Evolutionary conservation across 352 stramenopile species (phyloP), one percentile per base, ranked within the genome.

Genomic region (Globisporangium cystogenes): DNA sequence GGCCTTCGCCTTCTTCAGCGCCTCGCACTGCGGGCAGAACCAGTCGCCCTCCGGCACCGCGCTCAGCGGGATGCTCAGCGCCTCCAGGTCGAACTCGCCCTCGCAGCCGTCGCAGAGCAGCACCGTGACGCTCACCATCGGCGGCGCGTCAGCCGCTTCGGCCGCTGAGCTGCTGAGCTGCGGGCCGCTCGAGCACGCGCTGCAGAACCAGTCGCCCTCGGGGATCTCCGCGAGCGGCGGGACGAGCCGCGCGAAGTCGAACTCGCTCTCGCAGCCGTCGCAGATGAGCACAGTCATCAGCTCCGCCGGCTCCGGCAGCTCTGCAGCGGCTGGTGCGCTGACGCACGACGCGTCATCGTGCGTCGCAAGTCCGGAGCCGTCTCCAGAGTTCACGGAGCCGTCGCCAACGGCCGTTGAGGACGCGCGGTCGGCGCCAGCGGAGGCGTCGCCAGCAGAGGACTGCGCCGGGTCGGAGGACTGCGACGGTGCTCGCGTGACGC

Each of bases 71-170:
- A 76, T 74, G 48, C 66, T 54, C 37, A 91, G 65, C 23, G 63
- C 55, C 26, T 57, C 53, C 20, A 79, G 59, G 27, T 88, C 78
- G 45, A 79, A 86, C 31, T 87, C 77, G 37, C 69, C 68, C 40
- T 87, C 77, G 40, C 79, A 93, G 1, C 76, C 75, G 31, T 90
- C 77, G 48, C 82, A 90, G 37, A 90, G 65, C 35, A 91, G 55
- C 20, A 88, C 37, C 3, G 66, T 83, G 27, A 81, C 60, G 31
- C 46, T 20, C 14, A 60, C 31, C 27, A 60, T 20, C 10, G 54
- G 46, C 42, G 76, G 11, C 33, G 33, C 12, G n/a, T n/a, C n/a
- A 11, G 33, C 14, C 15, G 11, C 33, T 39, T 39, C 33, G 5
- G 33, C 18, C 14, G 33, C 5, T 16, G 33, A 7, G 5, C 8